Evolutionary conservation across 164 flowering plant species (phyloP).

Genomic region (Vitis amurensis): DNA sequence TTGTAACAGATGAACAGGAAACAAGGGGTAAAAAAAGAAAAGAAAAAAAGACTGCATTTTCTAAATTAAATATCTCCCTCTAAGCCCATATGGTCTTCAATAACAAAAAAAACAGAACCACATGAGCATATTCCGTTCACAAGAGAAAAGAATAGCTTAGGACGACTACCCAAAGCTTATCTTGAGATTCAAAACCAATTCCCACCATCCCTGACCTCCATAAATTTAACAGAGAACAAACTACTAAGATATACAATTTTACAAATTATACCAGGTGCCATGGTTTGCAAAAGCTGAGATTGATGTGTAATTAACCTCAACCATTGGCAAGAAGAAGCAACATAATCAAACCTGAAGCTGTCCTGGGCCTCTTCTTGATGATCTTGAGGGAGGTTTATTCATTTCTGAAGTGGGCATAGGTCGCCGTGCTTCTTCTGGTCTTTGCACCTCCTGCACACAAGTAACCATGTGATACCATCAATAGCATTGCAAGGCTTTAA

Average conservation of each 20-base stretch:
- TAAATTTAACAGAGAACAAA: constrained; percentile 14
- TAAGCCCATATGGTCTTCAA: constrained; percentile 46
- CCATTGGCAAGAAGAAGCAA: constrained; percentile 3
- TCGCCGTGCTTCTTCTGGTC: constrained; percentile 46
- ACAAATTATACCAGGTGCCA: constrained; percentile 33
- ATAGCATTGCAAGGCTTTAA: too few relatives aligned
- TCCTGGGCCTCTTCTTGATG: constrained; percentile 56
- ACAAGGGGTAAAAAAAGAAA: constrained; percentile 5
- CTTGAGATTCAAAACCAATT: constrained; percentile 14
- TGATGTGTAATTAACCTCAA: constrained; percentile 2
- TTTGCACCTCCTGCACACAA: constrained; percentile 54
- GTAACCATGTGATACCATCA: too few relatives aligned
- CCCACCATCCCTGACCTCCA: constrained; percentile 21
- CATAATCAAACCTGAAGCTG: constrained; percentile 43
- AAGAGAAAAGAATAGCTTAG: constrained; percentile 30
- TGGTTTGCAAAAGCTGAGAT: constrained; percentile 10
- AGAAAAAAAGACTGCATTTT: constrained; percentile 21
- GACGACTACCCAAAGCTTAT: constrained; percentile 24
- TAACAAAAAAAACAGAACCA: constrained; percentile 51
- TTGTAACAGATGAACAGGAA: constrained; percentile 16
- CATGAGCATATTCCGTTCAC: constrained; percentile 27
- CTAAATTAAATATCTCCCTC: constrained; percentile 23
- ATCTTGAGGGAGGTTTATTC: constrained; percentile 52
- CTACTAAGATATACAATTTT: constrained; percentile 58
- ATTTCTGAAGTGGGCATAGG: constrained; percentile 36